Conservation (phyloP, 495 filamentous ascomycete genomes). For the Xylaria telfairii region DNA sequence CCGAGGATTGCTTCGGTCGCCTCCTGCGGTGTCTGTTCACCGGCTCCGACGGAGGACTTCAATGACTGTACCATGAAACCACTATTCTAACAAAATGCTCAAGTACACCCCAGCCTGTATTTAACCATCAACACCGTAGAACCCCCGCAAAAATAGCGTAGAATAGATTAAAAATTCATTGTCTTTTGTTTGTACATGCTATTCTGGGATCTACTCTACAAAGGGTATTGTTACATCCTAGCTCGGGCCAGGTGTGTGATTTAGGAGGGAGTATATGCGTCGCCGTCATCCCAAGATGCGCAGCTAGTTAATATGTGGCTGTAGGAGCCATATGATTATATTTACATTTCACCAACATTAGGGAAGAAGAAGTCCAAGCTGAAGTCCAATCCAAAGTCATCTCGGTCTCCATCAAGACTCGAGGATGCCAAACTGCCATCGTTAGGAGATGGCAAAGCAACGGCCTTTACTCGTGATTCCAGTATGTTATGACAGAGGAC, state of each 20-base stretch:
- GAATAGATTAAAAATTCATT: neutral
- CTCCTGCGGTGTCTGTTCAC: neutral
- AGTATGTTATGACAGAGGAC: slow-evolving; percentile 39
- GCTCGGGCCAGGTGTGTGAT: neutral
- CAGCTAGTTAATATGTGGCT: neutral
- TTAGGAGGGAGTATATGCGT: neutral
- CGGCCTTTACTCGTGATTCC: slow-evolving; percentile 20
- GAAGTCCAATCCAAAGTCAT: slow-evolving; percentile 31
- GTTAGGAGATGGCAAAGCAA: slow-evolving; percentile 13
- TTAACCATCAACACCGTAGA: neutral
- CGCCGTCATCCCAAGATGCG: neutral
- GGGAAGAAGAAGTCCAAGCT: slow-evolving; percentile 35
- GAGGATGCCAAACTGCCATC: slow-evolving; percentile 26
- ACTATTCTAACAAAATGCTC: neutral
- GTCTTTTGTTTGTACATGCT: neutral
- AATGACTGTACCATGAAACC: neutral
- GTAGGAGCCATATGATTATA: too few species aligned
- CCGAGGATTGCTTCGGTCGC: neutral
- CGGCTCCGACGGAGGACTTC: neutral
- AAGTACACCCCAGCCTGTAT: neutral
- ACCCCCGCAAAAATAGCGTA: neutral
- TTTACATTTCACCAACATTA: slow-evolving; percentile 15
- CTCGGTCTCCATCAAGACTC: slow-evolving; percentile 24
- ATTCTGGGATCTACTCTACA: neutral
- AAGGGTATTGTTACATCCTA: neutral